A percentile compares a stretch with the other conserved stretches of the same genome.
These are phyloP conservation scores for Saccharomyces paradoxus DNA, from an alignment of 805 yeast species.

Conservation along the genomic window DNA sequence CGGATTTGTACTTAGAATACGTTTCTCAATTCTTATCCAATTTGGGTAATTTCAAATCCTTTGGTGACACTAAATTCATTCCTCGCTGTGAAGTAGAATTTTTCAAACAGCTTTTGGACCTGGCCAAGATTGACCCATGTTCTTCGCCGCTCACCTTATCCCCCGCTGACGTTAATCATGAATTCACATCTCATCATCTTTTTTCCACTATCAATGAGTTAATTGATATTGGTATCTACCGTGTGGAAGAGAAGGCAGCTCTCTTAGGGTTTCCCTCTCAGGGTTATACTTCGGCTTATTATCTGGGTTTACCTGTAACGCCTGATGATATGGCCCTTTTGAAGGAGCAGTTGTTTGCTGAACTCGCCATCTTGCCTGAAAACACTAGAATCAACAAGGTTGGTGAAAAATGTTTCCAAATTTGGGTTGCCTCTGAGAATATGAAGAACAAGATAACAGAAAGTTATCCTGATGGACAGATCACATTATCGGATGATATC, in stretches of 20 bases:
- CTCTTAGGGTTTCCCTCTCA: slow-evolving; percentile 71
- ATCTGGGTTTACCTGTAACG: slow-evolving; percentile 43
- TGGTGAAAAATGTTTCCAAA: slow-evolving; percentile 40
- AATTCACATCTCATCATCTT: slow-evolving; percentile 12
- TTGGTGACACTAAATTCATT: slow-evolving; percentile 81
- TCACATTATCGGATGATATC: slow-evolving; percentile 33
- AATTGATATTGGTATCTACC: slow-evolving; percentile 45
- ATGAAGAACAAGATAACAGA: slow-evolving; percentile 39
- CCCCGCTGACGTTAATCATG: not conserved
- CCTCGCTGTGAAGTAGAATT: slow-evolving; percentile 48
- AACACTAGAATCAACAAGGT: slow-evolving; percentile 67
- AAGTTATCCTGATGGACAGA: slow-evolving; percentile 41
- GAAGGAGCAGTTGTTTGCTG: slow-evolving; percentile 35
- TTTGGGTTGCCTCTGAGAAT: slow-evolving; percentile 62
- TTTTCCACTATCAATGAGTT: slow-evolving; percentile 25
- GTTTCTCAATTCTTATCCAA: slow-evolving; percentile 69
- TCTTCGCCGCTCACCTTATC: slow-evolving; percentile 28
- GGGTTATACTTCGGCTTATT: slow-evolving; percentile 72
- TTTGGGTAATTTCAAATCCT: slow-evolving; percentile 74
- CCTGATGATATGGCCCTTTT: slow-evolving; percentile 57
- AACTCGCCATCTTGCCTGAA: slow-evolving; percentile 44
- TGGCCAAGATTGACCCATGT: slow-evolving; percentile 30
- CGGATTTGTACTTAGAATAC: slow-evolving; percentile 50
- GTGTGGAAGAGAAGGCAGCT: slow-evolving; percentile 38
- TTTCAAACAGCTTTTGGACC: slow-evolving; percentile 33